Percentiles rank a stretch among this genome's conserved stretches.
phyloP scores from a whole-genome alignment of 2,329 filamentous ascomycete genomes.

The Talaromyces marneffei region DNA sequence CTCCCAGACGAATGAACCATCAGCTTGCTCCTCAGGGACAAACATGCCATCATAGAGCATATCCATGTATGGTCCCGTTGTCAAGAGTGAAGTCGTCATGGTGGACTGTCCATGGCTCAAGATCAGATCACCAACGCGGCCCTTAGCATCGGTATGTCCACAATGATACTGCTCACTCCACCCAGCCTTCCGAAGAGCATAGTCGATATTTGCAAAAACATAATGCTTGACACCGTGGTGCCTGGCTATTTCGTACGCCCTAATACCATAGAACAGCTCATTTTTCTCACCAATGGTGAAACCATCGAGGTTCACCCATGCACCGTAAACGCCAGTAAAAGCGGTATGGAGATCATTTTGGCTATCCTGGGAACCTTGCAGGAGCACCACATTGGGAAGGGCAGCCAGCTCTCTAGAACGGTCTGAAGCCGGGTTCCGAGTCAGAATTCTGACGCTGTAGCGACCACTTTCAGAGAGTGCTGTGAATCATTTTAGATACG shows the following conservation, averaged over 20 bases:
- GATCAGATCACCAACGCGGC: conserved; percentile 11
- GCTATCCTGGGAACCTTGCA: conserved; percentile 44
- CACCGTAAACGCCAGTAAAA: conserved; percentile 42
- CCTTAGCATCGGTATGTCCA: conserved; percentile 11
- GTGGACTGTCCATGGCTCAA: conserved; percentile 8
- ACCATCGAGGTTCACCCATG: conserved; percentile 50
- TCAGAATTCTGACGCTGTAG: conserved; percentile 46
- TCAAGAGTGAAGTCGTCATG: conserved; percentile 29
- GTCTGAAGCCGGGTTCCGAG: conserved; percentile 39
- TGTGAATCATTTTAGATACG: neutral
- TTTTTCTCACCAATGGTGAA: conserved; percentile 39
- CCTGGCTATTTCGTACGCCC: conserved; percentile 40
- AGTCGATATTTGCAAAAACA: conserved; percentile 29
- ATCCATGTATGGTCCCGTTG: conserved; percentile 45
- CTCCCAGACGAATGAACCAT: conserved; percentile 18
- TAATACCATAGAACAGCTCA: conserved; percentile 33
- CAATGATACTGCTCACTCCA: conserved; percentile 13
- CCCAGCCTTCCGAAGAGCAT: conserved; percentile 11
- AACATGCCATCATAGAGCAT: conserved; percentile 28
- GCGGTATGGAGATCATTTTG: conserved; percentile 42
- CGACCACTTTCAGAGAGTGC: conserved; percentile 21
- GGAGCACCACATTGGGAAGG: conserved; percentile 44
- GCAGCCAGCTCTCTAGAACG: conserved; percentile 41
- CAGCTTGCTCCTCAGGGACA: conserved; percentile 13
- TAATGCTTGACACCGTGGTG: conserved; percentile 40